phyloP scores from a whole-genome alignment of 495 filamentous ascomycete genomes.

The Halenospora varia region DNA sequence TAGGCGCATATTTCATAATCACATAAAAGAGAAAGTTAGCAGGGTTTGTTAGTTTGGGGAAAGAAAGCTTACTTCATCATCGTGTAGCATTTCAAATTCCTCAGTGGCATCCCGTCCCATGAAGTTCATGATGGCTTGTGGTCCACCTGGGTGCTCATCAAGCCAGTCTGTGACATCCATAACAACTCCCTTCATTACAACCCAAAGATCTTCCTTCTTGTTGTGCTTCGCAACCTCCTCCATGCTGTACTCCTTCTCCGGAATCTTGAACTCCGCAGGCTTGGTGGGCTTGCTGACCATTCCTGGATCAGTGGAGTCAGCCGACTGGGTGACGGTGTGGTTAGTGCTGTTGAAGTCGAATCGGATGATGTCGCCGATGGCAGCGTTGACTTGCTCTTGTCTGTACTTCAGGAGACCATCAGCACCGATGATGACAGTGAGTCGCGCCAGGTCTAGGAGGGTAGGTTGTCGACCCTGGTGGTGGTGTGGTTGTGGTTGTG shows the following conservation, averaged over 20 bases:
- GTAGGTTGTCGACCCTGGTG: too few species aligned
- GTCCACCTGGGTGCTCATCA: slow-evolving; percentile 96
- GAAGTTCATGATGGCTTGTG: slow-evolving; percentile 93
- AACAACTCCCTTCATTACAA: slow-evolving; percentile 95
- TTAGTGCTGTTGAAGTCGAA: slow-evolving; percentile 30
- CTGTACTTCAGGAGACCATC: slow-evolving; percentile 23
- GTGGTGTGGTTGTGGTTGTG: neutral
- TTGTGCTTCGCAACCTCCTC: slow-evolving; percentile 98
- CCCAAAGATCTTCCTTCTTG: slow-evolving; percentile 96
- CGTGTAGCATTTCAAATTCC: slow-evolving; percentile 99
- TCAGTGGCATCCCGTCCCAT: slow-evolving; percentile 97
- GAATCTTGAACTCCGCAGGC: slow-evolving; percentile 66
- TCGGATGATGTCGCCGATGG: slow-evolving; percentile 27
- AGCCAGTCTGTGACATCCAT: slow-evolving; percentile 95
- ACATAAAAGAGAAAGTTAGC: too few species aligned
- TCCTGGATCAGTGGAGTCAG: slow-evolving; percentile 25
- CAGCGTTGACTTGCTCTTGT: slow-evolving; percentile 23
- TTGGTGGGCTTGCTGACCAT: slow-evolving; percentile 19
- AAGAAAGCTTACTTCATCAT: slow-evolving; percentile 90
- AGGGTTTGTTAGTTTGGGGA: too few species aligned
- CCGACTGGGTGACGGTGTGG: slow-evolving; percentile 33
- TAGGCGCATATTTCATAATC: slow-evolving; percentile 95
- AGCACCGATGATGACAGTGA: slow-evolving; percentile 25
- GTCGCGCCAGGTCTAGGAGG: neutral
- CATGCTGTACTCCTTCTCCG: slow-evolving; percentile 86